phyloP scores from a whole-genome alignment of 257 asterid species.

The Echites panduratus region DNA sequence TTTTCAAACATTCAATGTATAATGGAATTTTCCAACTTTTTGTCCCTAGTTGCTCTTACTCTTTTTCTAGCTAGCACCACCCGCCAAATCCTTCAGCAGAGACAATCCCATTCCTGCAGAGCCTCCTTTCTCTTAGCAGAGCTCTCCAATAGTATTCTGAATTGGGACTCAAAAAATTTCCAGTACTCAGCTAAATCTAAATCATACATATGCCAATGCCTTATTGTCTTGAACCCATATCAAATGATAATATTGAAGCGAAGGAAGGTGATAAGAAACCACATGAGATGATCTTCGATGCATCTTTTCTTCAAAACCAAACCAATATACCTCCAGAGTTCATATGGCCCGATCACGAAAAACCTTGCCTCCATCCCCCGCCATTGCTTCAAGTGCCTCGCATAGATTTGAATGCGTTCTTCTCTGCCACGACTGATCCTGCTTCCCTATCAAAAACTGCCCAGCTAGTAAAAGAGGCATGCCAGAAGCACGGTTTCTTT shows the following conservation, averaged over 20 bases:
- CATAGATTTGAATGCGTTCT: conserved; percentile 41
- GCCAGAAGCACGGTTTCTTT: conserved; percentile 63
- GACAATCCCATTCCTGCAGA: no score
- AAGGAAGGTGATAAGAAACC: conserved; percentile 6
- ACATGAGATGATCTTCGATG: conserved; percentile 37
- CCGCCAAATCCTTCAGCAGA: background rate
- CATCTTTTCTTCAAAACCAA: conserved; percentile 41
- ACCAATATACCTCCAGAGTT: conserved; percentile 58
- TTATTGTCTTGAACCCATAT: background rate
- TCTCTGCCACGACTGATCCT: conserved; percentile 37
- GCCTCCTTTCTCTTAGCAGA: no score
- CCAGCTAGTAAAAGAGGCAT: conserved; percentile 41
- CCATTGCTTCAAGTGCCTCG: conserved; percentile 47
- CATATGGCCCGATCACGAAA: conserved; percentile 70
- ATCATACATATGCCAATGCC: conserved; percentile 2
- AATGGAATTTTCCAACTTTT: conserved; percentile 3
- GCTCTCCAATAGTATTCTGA: no score
- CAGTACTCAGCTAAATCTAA: no score
- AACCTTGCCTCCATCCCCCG: conserved; percentile 39
- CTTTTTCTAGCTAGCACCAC: background rate
- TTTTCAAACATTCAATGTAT: no score
- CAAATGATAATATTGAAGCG: conserved; percentile 19
- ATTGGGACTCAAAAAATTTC: background rate
- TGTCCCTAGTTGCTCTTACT: background rate
- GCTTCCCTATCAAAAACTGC: conserved; percentile 23